phyloP scores from a whole-genome alignment of 2,329 filamentous ascomycete species.

The Pseudocercospora pini-densiflorae region DNA sequence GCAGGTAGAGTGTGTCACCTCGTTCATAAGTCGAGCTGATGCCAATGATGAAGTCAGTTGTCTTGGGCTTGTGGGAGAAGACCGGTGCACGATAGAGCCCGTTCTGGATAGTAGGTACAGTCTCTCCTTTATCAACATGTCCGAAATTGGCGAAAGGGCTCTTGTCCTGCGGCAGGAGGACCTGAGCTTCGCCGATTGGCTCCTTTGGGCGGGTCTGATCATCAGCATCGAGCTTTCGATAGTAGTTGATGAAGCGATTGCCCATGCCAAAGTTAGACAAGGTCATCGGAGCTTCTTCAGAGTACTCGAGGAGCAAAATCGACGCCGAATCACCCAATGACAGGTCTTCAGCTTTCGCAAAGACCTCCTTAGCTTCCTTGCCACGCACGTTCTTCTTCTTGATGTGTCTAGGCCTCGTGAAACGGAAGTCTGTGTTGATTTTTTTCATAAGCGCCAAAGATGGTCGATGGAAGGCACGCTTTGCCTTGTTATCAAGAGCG shows the following conservation, averaged over 20 bases:
- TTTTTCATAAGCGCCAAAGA: constrained; percentile 66
- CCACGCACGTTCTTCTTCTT: constrained; percentile 85
- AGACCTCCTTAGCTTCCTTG: constrained; percentile 77
- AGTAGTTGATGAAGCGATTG: constrained; percentile 94
- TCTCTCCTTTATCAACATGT: constrained; percentile 87
- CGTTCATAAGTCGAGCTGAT: constrained; percentile 77
- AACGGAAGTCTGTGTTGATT: constrained; percentile 69
- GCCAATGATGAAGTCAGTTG: constrained; percentile 84
- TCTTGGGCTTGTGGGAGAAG: constrained; percentile 80
- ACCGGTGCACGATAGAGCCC: constrained; percentile 94
- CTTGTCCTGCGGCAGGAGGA: constrained; percentile 89
- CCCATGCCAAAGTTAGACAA: constrained; percentile 98
- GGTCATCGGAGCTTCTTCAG: constrained; percentile 88
- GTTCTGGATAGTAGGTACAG: constrained; percentile 89
- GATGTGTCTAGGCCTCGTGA: constrained; percentile 71
- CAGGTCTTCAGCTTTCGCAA: constrained; percentile 78
- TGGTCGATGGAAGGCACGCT: constrained; percentile 84
- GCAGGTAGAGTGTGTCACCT: constrained; percentile 81
- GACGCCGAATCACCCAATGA: constrained; percentile 83
- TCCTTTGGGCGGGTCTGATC: constrained; percentile 76
- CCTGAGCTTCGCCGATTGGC: constrained; percentile 85
- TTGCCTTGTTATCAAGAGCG: constrained; percentile 71
- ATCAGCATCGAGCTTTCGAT: constrained; percentile 80
- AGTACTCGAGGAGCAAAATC: constrained; percentile 90
- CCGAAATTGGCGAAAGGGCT: constrained; percentile 97